These are phyloP conservation scores for Prinsepia uniflora DNA, from an alignment of 306 rosid species.

Conservation along the genomic window DNA sequence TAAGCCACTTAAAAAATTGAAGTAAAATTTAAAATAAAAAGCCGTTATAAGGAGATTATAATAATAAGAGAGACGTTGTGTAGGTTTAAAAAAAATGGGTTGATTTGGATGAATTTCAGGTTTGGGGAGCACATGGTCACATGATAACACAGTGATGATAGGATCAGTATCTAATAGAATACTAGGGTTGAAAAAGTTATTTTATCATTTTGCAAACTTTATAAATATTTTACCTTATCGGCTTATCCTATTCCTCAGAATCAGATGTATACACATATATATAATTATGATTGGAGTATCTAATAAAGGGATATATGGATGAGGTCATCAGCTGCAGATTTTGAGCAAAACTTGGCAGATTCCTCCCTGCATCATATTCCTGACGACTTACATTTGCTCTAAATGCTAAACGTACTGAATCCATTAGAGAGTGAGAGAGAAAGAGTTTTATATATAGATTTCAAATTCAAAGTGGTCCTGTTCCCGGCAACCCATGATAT, in stretches of 20 bases:
- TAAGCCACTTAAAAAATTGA: no score
- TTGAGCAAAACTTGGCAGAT: conserved; percentile 68
- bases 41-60: no score
- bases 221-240: conserved; percentile 12
- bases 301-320: conserved; percentile 24
- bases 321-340: conserved; percentile 56
- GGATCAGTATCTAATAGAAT: no score
- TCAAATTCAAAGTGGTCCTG: conserved; percentile 55
- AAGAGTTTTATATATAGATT: conserved; percentile 19
- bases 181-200: background rate
- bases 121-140: conserved; percentile 26
- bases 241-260: background rate
- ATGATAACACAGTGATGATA: conserved; percentile 9
- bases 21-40: no score
- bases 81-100: background rate
- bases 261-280: no score
- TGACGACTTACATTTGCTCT: conserved; percentile 47
- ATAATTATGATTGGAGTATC: background rate
- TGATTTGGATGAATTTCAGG: conserved; percentile 17
- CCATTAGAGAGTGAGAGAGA: conserved; percentile 20
- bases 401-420: conserved; percentile 43
- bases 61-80: background rate
- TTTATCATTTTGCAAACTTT: background rate
- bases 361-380: conserved; percentile 65
- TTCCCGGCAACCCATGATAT: conserved; percentile 20